A percentile compares a stretch with the other conserved stretches of the same genome.
Evolutionary conservation across 805 yeast species (phyloP).

Genomic region (Candida mattraensis): DNA sequence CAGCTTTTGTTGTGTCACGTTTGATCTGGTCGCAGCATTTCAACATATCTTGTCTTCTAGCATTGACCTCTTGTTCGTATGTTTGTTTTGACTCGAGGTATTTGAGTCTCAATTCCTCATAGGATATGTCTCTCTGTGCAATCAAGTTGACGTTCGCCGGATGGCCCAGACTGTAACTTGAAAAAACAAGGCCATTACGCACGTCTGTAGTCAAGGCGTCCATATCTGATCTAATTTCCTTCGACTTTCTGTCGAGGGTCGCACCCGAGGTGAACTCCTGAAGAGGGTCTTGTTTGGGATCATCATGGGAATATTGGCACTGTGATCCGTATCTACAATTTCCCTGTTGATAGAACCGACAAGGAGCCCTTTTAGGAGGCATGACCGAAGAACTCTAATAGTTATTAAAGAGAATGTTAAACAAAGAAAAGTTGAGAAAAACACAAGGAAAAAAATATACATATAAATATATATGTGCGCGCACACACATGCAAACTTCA

Average conservation of each 20-base stretch:
- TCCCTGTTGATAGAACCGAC: slow-evolving; percentile 43
- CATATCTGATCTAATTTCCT: slow-evolving; percentile 29
- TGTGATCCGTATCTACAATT: slow-evolving; percentile 42
- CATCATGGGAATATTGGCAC: slow-evolving; percentile 45
- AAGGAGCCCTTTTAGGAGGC: slow-evolving; percentile 35
- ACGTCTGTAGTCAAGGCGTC: slow-evolving; percentile 9
- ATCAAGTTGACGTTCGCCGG: slow-evolving; percentile 52
- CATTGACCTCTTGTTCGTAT: slow-evolving; percentile 40
- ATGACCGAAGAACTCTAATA: slow-evolving; percentile 1
- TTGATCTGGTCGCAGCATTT: slow-evolving; percentile 39
- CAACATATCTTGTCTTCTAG: slow-evolving; percentile 48
- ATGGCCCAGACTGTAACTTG: slow-evolving; percentile 48
- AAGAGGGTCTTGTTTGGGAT: slow-evolving; percentile 13
- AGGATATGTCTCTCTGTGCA: slow-evolving; percentile 51
- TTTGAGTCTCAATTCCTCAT: slow-evolving; percentile 51
- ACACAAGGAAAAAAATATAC: no score
- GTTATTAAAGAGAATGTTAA: neutral
- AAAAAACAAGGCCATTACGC: slow-evolving; percentile 33
- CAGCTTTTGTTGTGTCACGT: slow-evolving; percentile 48
- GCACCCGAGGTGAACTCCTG: slow-evolving; percentile 9
- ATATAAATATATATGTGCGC: neutral
- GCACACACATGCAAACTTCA: neutral
- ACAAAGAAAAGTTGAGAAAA: neutral
- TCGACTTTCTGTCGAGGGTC: slow-evolving; percentile 4
- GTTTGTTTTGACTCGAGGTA: slow-evolving; percentile 44